Base-by-base conservation (phyloP, 2,329 filamentous ascomycete genomes). In the Chrysosporium keratinophilum region DNA sequence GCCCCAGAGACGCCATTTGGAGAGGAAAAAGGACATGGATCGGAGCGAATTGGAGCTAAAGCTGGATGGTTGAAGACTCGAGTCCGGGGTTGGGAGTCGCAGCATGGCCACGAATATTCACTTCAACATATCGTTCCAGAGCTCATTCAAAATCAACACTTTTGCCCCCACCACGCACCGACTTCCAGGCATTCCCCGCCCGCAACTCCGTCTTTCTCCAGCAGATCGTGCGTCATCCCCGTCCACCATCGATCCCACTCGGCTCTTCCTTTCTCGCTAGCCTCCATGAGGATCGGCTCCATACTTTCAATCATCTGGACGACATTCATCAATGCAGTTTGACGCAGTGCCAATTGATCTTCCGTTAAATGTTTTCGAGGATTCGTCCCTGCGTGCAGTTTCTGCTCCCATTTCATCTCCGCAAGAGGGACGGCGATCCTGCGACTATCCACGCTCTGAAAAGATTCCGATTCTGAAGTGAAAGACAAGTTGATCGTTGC, bases 221-320 rank as follows among this genome's bases (percentile, higher is more conserved):
- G 78, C 63, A 96, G 70, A 68, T 93, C 85, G 45, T 81, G 80
- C 78, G 88, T 91, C 85, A 95, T 87, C 69, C 84, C 87, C 40
- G 84, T 82, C 71, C 87, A 82, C 90, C 90, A 96, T 41, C 82
- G 76, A 67, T 94, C 87, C 89, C 89, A 96, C 71, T 96, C 90
- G 61, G 95, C 88, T 64, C 87, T 82, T 63, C 85, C 88, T 75
- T 95, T 95, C 12, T 85, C 86, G 64, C 86, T 94, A 44, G 82
- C 81, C 63, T 95, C 86, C 61, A 86, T 81, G 61, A 96, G 73
- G 55, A 93, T 72, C 4, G 88, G 87, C 69, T 96, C 90, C 62
- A 96, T 73, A 58, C 84, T 85, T 66, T 93, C 87, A 52, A 95
- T 87, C 76, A 88, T 80, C 65, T 90, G 85, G 50, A 94, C 80